Conservation (phyloP, 2,329 filamentous ascomycete species). For the Trichoderma guizhouense region DNA sequence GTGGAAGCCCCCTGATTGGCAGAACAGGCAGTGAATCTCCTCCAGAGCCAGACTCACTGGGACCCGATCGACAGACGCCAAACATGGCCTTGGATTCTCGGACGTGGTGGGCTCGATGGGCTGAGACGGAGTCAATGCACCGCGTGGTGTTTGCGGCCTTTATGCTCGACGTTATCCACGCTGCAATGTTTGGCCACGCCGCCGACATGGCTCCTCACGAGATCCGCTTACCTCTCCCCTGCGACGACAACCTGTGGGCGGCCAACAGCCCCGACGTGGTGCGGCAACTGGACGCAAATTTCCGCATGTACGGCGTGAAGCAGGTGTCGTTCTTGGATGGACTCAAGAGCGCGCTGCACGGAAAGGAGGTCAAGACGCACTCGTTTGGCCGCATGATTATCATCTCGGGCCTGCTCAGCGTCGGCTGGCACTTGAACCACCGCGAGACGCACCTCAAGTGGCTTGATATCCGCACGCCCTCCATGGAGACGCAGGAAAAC, state of each 20-base stretch:
- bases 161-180: conserved; percentile 83
- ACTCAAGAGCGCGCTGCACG: conserved; percentile 78
- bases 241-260: conserved; percentile 83
- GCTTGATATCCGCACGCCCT: conserved; percentile 64
- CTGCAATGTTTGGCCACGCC: conserved; percentile 87
- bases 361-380: conserved; percentile 77
- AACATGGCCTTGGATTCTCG: conserved; percentile 38
- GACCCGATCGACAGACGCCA: conserved; percentile 38
- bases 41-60: conserved; percentile 45
- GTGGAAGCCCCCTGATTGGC: conserved; percentile 82
- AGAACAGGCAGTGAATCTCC: conserved; percentile 76
- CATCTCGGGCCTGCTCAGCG: conserved; percentile 85
- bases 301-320: conserved; percentile 75
- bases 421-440: conserved; percentile 89
- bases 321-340: conserved; percentile 79
- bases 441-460: conserved; percentile 81
- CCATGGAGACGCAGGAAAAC: conserved; percentile 60
- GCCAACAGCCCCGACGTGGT: conserved; percentile 75
- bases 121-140: conserved; percentile 81
- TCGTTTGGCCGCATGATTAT: conserved; percentile 86
- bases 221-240: conserved; percentile 79
- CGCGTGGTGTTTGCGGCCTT: conserved; percentile 86
- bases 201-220: conserved; percentile 91
- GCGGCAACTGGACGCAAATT: conserved; percentile 69
- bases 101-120: conserved; percentile 81